Percentiles rank a stretch among this genome's conserved stretches.
Conservation (phyloP, 371 early-diverging fungal species). For the Synchytrium microbalum region DNA sequence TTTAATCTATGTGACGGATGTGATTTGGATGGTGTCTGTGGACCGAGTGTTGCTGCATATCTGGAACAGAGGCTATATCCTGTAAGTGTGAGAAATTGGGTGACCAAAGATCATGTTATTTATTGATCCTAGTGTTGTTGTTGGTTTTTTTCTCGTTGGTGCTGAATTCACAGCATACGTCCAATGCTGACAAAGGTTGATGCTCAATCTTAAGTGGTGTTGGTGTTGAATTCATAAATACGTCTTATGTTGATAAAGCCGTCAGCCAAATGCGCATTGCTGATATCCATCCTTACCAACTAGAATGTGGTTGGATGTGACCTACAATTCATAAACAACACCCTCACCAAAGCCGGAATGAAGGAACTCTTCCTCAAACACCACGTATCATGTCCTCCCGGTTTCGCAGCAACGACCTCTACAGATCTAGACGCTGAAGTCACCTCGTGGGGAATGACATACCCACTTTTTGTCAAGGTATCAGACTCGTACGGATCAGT, state of each 20-base stretch:
- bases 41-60: slow-evolving; percentile 27
- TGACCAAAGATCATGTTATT: no score
- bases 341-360: slow-evolving; percentile 31
- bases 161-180: no score
- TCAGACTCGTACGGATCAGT: slow-evolving; percentile 27
- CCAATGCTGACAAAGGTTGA: no score
- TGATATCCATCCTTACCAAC: no score
- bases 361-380: slow-evolving; percentile 25
- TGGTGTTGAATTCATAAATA: no score
- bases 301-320: slow-evolving; percentile 21
- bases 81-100: no score
- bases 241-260: no score
- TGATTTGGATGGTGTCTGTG: slow-evolving; percentile 30
- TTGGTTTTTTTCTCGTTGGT: no score
- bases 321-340: slow-evolving; percentile 27
- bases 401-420: slow-evolving; percentile 14
- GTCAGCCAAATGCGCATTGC: no score
- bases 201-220: no score
- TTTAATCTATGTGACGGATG: slow-evolving; percentile 34
- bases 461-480: slow-evolving; percentile 29
- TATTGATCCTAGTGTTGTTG: no score
- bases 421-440: slow-evolving; percentile 17
- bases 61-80: slow-evolving; percentile 17
- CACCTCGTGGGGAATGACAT: slow-evolving; percentile 23
- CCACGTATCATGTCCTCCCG: slow-evolving; percentile 25